phyloP scores from a whole-genome alignment of 192 early-diverging fungal genomes.

The Backusella liffmaniae region DNA sequence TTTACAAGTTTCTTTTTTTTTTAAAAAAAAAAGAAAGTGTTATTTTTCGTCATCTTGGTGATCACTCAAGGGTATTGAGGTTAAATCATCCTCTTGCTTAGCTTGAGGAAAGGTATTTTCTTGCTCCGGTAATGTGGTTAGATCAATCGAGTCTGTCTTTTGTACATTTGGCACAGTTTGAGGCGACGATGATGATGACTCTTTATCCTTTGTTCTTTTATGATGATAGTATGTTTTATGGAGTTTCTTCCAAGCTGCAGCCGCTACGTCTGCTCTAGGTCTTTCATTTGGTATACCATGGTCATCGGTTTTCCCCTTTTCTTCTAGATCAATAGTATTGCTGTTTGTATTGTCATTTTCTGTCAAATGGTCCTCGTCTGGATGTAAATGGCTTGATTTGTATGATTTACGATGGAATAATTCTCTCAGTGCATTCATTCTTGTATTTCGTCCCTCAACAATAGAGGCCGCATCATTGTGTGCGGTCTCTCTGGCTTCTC shows the following conservation, averaged over 20 bases:
- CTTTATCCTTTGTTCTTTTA: neutral
- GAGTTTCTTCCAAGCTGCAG: neutral
- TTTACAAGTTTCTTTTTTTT: neutral
- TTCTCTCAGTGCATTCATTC: neutral
- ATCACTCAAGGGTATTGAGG: neutral
- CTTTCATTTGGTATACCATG: neutral
- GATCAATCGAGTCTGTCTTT: neutral
- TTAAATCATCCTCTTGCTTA: neutral
- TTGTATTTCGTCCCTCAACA: neutral
- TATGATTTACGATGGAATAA: neutral
- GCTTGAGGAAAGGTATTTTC: neutral
- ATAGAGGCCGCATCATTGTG: neutral
- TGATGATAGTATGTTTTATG: slow-evolving; percentile 31
- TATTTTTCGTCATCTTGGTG: neutral
- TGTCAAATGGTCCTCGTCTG: neutral
- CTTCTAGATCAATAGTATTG: neutral
- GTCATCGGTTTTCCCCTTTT: neutral
- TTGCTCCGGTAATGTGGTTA: neutral
- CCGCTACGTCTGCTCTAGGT: neutral
- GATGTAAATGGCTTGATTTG: neutral
- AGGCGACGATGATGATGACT: neutral
- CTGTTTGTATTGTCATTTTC: neutral
- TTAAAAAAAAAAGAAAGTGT: neutral
- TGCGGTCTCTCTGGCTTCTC: neutral
- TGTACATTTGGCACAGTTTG: neutral